phyloP scores from a whole-genome alignment of 148 eudicot species.

The Bassia scoparia region DNA sequence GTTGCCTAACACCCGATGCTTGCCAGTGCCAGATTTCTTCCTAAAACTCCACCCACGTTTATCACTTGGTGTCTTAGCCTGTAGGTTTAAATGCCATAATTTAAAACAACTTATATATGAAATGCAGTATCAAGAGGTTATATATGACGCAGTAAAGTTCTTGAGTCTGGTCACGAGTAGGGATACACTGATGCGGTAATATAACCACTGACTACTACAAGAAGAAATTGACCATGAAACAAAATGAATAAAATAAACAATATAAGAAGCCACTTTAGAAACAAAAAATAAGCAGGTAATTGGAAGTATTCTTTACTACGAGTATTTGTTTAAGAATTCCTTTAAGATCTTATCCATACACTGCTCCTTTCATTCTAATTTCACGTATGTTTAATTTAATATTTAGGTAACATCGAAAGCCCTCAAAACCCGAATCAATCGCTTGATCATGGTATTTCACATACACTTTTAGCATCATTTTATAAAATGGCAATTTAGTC shows the following conservation, averaged over 20 bases:
- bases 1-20: slow-evolving; percentile 70
- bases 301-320: background rate
- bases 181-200: background rate
- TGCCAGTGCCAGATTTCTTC: slow-evolving; percentile 67
- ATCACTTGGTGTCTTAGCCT: slow-evolving; percentile 61
- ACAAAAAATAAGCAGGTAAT: no score
- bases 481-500: no score
- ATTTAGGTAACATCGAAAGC: no score
- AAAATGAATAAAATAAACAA: background rate
- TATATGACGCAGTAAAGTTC: background rate
- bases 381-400: background rate
- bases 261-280: no score
- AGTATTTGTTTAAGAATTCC: background rate
- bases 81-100: slow-evolving; percentile 17
- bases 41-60: slow-evolving; percentile 91
- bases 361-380: background rate
- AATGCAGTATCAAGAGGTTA: background rate
- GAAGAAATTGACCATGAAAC: background rate
- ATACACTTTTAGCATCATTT: no score
- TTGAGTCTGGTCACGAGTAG: background rate
- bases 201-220: background rate
- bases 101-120: background rate
- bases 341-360: background rate
- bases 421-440: no score
- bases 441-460: no score